A percentile compares a stretch with the other conserved stretches of the same genome.
These are phyloP conservation scores for Perilla frutescens DNA, from an alignment of 257 asterid species.

Conservation along the genomic window DNA sequence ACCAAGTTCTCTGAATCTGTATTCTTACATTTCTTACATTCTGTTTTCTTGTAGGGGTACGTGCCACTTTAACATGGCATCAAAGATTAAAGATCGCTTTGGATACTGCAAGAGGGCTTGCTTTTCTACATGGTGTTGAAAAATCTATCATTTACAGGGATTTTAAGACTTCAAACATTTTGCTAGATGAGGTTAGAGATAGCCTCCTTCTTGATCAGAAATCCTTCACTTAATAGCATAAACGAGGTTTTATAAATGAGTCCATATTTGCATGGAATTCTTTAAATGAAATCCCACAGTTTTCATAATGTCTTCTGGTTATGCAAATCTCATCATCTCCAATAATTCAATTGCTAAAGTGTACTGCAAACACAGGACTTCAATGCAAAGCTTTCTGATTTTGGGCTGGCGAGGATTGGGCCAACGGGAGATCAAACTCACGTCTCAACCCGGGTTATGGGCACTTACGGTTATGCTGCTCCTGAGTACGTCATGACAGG, in stretches of 20 bases:
- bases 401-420: conserved; percentile 89
- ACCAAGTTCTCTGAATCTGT: background rate
- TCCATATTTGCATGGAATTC: background rate
- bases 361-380: conserved; percentile 59
- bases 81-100: conserved; percentile 83
- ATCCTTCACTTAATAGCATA: conserved; percentile 6
- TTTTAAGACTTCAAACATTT: conserved; percentile 84
- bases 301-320: conserved; percentile 9
- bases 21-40: background rate
- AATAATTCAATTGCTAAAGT: conserved; percentile 22
- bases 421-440: conserved; percentile 95
- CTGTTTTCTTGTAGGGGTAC: conserved; percentile 58
- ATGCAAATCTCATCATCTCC: background rate
- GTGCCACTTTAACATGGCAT: conserved; percentile 69
- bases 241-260: background rate
- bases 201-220: conserved; percentile 13
- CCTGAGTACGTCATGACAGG: conserved; percentile 99
- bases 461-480: conserved; percentile 97
- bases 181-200: conserved; percentile 86
- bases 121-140: conserved; percentile 89
- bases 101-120: conserved; percentile 94
- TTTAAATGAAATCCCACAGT: background rate
- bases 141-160: conserved; percentile 88
- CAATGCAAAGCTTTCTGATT: conserved; percentile 92
- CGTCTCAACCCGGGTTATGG: conserved; percentile 92